Percentiles rank a stretch among this genome's conserved stretches.
These are phyloP conservation scores for Aspergillus diversus DNA, from an alignment of 495 filamentous ascomycete genomes.

Conservation along the genomic window DNA sequence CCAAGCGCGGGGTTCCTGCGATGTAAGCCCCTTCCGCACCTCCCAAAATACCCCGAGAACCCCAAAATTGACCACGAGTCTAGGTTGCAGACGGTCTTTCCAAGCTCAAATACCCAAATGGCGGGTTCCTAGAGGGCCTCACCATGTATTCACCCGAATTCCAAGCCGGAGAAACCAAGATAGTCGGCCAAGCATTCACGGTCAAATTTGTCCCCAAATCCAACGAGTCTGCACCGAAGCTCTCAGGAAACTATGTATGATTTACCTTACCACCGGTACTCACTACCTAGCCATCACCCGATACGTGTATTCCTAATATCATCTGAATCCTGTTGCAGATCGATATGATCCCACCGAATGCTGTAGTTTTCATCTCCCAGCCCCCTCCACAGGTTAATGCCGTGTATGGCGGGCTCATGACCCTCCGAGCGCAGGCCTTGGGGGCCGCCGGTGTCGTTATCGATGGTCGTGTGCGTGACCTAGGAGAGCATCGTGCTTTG, in stretches of 20 bases:
- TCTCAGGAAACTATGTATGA: slow-evolving; percentile 51
- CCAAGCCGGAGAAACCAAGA: slow-evolving; percentile 56
- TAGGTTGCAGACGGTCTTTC: slow-evolving; percentile 37
- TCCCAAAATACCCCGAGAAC: neutral
- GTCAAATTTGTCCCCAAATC: slow-evolving; percentile 53
- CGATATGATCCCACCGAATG: slow-evolving; percentile 49
- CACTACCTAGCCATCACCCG: too few relatives aligned
- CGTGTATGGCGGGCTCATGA: slow-evolving; percentile 62
- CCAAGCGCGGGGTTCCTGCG: slow-evolving; percentile 14
- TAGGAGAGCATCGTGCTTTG: slow-evolving; percentile 1
- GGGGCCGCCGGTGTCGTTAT: slow-evolving; percentile 46
- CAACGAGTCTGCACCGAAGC: slow-evolving; percentile 45
- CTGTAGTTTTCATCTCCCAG: slow-evolving; percentile 58
- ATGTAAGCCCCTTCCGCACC: slow-evolving; percentile 1
- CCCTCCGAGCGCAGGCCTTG: slow-evolving; percentile 44
- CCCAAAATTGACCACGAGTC: neutral
- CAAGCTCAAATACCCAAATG: slow-evolving; percentile 51
- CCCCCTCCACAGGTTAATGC: slow-evolving; percentile 52
- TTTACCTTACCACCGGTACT: too few relatives aligned
- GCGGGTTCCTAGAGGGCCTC: slow-evolving; percentile 58
- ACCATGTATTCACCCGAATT: slow-evolving; percentile 60
- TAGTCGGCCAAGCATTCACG: slow-evolving; percentile 59
- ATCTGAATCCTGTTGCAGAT: slow-evolving; percentile 40
- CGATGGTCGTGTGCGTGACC: slow-evolving; percentile 53
- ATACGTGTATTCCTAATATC: too few relatives aligned